Base-by-base conservation (phyloP, 2,329 filamentous ascomycete species). In the Sporothrix inflata region DNA sequence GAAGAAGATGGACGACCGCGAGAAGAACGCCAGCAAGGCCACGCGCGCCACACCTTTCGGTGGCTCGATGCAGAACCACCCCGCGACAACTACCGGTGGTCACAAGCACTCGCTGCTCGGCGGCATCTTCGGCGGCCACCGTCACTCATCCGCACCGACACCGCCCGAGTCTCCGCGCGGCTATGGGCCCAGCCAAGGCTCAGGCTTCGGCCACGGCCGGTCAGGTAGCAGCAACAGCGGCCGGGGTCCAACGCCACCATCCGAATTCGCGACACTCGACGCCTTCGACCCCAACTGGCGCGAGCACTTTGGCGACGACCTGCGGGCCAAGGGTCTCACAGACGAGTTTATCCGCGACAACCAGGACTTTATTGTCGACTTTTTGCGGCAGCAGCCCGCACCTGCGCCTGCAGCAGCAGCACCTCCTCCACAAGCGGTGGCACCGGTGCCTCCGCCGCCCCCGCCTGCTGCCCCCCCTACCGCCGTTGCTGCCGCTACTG, bases 1-100 rank as follows among this genome's bases (percentile, higher is more conserved):
- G 82, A 97, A 98, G 87, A 98, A 98, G 85, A 93, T 99, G 88
- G 91, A 96, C 77, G 94, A 98, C 79, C 88, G 94, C 75, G 94
- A 98, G 83, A 98, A 97, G 88, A 94, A 95, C 30, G 95, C 94
- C 53, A 95, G 91, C 83, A 97, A 97, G 84, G 90, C 91, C 74
- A 98, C 94, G 3, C 90, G 86, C 80, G 87, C 89, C 74, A 95
- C 92, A 45, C 91, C 92, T 0, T 97, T 97, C 77, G 89, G 87
- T 71, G 87, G 87, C 67, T 76, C 81, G 42, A 24, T 70, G 11
- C 68, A 27, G 34, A 47, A 21, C 66, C 49, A 67, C 19, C 78
- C 81, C 27, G 83, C 83, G 3, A 19, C 60, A 12, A 55, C 30
- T 2, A 65, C 57, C 60, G 82, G 84, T 74, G 83, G 80, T 70